Percentiles rank a stretch among this genome's conserved stretches.
Conservation (phyloP, 1,139 yeast genomes). For the Yamadazyma spencermartinsiae region DNA sequence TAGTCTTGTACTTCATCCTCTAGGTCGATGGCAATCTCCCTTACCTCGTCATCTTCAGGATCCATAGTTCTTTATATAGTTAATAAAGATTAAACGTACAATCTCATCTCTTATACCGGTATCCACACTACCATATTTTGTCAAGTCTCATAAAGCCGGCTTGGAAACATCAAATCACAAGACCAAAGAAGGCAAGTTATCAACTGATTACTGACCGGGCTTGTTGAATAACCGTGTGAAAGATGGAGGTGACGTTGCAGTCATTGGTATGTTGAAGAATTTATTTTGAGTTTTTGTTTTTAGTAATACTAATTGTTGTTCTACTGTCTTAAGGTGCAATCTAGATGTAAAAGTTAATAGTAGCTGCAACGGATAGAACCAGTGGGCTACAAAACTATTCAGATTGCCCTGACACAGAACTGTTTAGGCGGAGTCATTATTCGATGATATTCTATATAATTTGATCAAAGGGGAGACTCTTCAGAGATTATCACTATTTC, state of each 20-base stretch:
- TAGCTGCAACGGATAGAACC: no score
- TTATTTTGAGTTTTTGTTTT: background rate
- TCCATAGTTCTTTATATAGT: no score
- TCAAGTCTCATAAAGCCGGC: no score
- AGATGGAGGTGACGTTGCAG: conserved; percentile 6
- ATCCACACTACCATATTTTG: no score
- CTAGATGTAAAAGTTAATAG: no score
- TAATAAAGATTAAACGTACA: no score
- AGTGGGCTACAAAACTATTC: no score
- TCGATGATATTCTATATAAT: conserved; percentile 36
- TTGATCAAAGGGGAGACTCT: conserved; percentile 37
- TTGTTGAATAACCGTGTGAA: background rate
- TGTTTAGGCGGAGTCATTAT: conserved; percentile 29
- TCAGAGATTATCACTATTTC: conserved; percentile 26
- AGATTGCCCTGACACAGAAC: no score
- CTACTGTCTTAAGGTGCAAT: background rate
- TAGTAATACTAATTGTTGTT: background rate
- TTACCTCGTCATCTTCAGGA: conserved; percentile 8
- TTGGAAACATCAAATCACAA: background rate
- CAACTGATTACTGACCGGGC: no score
- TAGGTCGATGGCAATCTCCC: conserved; percentile 13
- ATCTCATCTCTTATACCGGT: no score
- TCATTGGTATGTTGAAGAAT: conserved; percentile 9
- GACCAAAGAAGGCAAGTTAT: background rate
- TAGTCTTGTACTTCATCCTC: conserved; percentile 69